Base-by-base conservation (phyloP, 2,329 filamentous ascomycete species). In the Stachybotrys echinatus region DNA sequence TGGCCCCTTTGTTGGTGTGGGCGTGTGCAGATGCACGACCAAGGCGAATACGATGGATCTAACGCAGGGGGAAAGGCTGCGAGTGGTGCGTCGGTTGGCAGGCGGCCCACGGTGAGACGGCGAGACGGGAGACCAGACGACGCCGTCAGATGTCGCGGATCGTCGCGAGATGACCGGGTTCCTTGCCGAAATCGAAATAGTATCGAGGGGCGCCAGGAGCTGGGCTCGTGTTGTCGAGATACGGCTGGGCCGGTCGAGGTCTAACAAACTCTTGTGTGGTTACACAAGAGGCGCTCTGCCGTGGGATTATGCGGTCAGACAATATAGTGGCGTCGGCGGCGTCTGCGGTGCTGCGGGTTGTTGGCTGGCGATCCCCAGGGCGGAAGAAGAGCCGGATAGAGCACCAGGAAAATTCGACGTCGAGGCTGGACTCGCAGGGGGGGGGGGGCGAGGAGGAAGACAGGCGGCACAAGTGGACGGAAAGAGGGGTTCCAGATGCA, bases 131-230 rank as follows among this genome's bases (percentile, higher is more conserved):
- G n/a, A n/a, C n/a, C n/a, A n/a, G n/a, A n/a, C n/a, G n/a, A n/a
- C n/a, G 27, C 14, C 14, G 2, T 34, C 27, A 34, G 27, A 34
- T 34, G 27, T 34, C 27, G 27, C 27, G 27, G 14, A 3, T 8
- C 3, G 14, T 34, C 58, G 57, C 49, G 48, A 48, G 54, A 50
- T 59, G 60, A 56, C 57, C 55, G 58, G 55, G 56, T 52, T 53
- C 47, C 55, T 48, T 55, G 51, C 54, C 53, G 57, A 54, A 47
- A 56, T 42, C 45, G 52, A 10, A 14, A n/a, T n/a, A n/a, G n/a
- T n/a, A n/a, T n/a, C 27, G 27, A 14, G 14, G 14, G 27, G 27
- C 27, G 27, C 5, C 10, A 34, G 27, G 27, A 3, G 27, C 27
- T 34, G 27, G 27, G 27, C 38, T 40, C 38, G 38, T 40, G 38